Base-by-base conservation (phyloP, 345 rosid genomes). In the Linum lewisii region DNA sequence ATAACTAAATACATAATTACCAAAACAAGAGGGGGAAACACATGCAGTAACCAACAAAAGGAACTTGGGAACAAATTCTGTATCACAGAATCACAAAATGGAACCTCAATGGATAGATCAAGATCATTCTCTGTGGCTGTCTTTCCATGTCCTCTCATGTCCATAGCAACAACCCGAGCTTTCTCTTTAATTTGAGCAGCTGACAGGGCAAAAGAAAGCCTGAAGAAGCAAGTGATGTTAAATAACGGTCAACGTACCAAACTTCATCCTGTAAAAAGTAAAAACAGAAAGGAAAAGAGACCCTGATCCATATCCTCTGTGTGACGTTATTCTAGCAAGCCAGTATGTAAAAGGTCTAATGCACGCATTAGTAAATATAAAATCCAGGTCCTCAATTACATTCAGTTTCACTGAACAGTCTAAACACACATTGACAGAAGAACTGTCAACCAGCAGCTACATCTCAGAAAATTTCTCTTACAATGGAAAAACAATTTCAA, bases 121-220 rank as follows among this genome's bases (percentile, higher is more conserved):
- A 86, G 64, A 66, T 93, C 99, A 68, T 86, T 79, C 66, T 84
- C 94, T 16, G 95, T 62, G 68, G 69, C 75, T 25, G 97, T 85
- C 65, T 84, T 87, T 37, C 97, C 99, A 25, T 93, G 99, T 53
- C 99, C 99, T 76, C 99, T 84, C 78, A 89, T 55, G 81, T 93
- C 99, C 83, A 93, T 73, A 15, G 95, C 88, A 75, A 87, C 92
- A 24, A 93, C 78, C 11, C 86, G 79, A 24, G 87, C 95, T 71
- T 82, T 85, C 86, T 87, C 95, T 84, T 93, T 93, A 59, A 93
- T 82, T 76, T 67, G 77, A 73, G 82, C 73, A 9, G 97, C 83
- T 38, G 92, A 78, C 21, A 85, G 7, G 51, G 95, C 80, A 82
- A 83, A 93, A 13, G 99, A 93, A 58, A 89, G 95, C 80, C 97